Evolutionary conservation across 805 yeast genomes (phyloP), one percentile per base, ranked within the genome.

Genomic region (Cyberlindnera saturnus): DNA sequence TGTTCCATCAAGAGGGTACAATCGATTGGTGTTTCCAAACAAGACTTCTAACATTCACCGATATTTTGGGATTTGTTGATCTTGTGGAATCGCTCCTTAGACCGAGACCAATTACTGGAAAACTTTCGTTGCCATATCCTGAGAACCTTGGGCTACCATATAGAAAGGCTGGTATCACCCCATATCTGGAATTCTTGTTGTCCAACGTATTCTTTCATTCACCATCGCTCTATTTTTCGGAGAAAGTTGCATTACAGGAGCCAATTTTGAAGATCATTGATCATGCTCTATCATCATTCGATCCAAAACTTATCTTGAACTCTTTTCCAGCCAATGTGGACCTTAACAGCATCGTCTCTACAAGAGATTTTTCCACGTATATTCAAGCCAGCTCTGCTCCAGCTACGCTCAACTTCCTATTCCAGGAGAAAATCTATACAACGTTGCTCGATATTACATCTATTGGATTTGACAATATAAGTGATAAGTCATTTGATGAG

Each of bases 161-260:
- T 49, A 72, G 95, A 52, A 74, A 67, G 29, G 71, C 70, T 29
- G 96, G 96, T 2, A 62, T 88, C 6, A 78, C 89, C 77, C 88
- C 93, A 3, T 91, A 90, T 53, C 60, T 86, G 42, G 91, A 87
- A 41, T 88, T 77, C 52, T 59, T 89, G 13, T 56, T 85, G n/a
- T 64, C 73, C 11, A 85, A 83, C 35, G 77, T 89, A 0, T 77
- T 89, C 50, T 74, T 73, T 6, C 74, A 77, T 20, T 66, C 86
- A 3, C 56, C 64, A 3, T 61, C 69, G 8, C 59, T 76, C 5
- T 57, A 58, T 26, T 57, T 70, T 11, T 47, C 65, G 29, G 64
- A 54, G 15, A 61, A 56, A 37, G 51, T 65, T 23, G 59, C 69
- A 1, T 52, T 90, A 10, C 90, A 86, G 53, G 48, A 62, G 3